Evolutionary conservation across 2,329 filamentous ascomycete species (phyloP), one percentile per base, ranked within the genome.

Genomic region (Trichoderma sp.): DNA sequence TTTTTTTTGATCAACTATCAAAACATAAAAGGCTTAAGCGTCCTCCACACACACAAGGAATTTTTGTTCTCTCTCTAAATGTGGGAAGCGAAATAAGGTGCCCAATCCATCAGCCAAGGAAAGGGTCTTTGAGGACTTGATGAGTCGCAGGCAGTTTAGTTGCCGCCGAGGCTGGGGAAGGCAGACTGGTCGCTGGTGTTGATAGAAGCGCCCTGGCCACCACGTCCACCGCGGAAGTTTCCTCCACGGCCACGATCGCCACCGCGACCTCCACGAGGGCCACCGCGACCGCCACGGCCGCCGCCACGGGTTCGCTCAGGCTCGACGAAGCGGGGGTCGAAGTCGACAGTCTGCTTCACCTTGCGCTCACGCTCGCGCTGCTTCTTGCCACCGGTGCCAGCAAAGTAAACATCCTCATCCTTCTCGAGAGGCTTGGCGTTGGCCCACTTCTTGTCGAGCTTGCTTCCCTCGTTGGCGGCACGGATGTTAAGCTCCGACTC

Each of bases 401-500:
- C 82, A 78, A 97, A 90, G 87, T 92, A 97, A 75, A 93, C 89
- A 65, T 87, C 86, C 22, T 88, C 86, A 22, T 88, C 84, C 80
- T 90, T 90, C 78, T 82, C 78, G 67, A 91, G 83, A 68, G 86
- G 78, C 85, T 94, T 96, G 79, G 93, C 93, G 76, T 87, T 85
- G 76, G 91, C 92, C 92, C 94, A 97, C 87, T 97, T 95, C 88
- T 95, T 94, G 86, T 93, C 89, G 76, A 84, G 79, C 85, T 93
- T 92, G 84, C 85, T 87, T 77, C 94, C 94, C 85, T 97, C 94
- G 86, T 98, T 97, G 81, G 94, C 84, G 85, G 93, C 89, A 84
- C 95, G 94, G 78, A 93, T 86, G 76, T 92, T 87, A 76, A 90
- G 86, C 64, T 72, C 74, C 74, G 83, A 81, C 74, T 87, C 87